Evolutionary conservation across 106 monocot species (phyloP), one percentile per base, ranked within the genome.

Genomic region (Allium cepa): DNA sequence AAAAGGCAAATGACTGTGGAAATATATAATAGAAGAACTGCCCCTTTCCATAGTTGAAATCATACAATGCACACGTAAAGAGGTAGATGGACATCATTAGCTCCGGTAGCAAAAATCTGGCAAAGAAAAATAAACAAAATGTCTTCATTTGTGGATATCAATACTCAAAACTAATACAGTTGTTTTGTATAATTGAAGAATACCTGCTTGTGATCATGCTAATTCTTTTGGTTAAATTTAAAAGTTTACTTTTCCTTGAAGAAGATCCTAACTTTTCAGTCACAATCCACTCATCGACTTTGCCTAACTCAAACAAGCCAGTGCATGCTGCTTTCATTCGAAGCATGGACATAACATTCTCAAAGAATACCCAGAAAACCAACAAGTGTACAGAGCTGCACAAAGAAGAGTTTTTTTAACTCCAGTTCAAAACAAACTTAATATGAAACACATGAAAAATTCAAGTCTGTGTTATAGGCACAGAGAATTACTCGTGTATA

Each of bases 271-370:
- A 16, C 50, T 91, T 91, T 56, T 91, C 77, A 11, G 91, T 91
- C 50, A 91, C 86, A 63, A 86, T 62, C 90, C 90, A 90, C 73
- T 90, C 90, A 49, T 90, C 86, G 7, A 67, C 86, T 73, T 78
- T 88, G 10, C 77, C 80, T 7, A 70, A 56, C 46, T 88, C 87
- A 4, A 84, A 15, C 11, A 92, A 22, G 17, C 92, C 92, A 9
- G 75, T 80, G 10, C 82, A 10, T 11, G 65, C 79, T 8, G 87
- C 87, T 69, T 73, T 92, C 16, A 72, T 49, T 12, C 87, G 79
- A 56, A 87, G 84, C 80, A 87, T 58, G 5, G 87, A 63, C 91
- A 91, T 84, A 10, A 87, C 91, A 57, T 91, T 91, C 80, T 91
- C 91, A 71, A 85, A 88, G 18, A 88, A 76, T 49, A 92, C 50